Evolutionary conservation across 2,329 filamentous ascomycete species (phyloP).

Genomic region (Shiraia bambusicola): DNA sequence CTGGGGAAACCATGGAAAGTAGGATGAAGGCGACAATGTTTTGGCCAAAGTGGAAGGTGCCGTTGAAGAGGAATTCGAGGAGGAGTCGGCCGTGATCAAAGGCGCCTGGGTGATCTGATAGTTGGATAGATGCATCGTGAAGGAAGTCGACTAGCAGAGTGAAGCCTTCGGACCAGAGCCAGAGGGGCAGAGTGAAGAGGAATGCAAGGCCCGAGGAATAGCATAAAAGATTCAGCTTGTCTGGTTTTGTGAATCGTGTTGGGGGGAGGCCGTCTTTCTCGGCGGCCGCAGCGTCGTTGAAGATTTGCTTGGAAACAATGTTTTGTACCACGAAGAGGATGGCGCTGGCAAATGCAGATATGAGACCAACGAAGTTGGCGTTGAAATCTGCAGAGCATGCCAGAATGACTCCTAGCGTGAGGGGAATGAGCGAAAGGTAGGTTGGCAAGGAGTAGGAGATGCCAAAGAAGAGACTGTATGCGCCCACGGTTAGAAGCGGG

Average conservation of each 20-base stretch:
- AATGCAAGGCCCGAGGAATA: slow-evolving; percentile 97
- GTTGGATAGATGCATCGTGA: slow-evolving; percentile 74
- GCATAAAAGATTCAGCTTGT: slow-evolving; percentile 94
- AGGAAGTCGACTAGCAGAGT: slow-evolving; percentile 75
- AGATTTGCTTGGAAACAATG: slow-evolving; percentile 96
- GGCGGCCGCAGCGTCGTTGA: slow-evolving; percentile 87
- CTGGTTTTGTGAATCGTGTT: slow-evolving; percentile 72
- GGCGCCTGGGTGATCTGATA: slow-evolving; percentile 75
- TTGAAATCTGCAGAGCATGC: slow-evolving; percentile 91
- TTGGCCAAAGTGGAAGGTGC: slow-evolving; percentile 92
- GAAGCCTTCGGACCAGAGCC: slow-evolving; percentile 89
- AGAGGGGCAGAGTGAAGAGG: slow-evolving; percentile 82
- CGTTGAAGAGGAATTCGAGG: slow-evolving; percentile 95
- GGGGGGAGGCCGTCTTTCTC: slow-evolving; percentile 68
- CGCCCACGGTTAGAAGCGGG: slow-evolving; percentile 89
- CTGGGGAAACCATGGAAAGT: slow-evolving; percentile 88
- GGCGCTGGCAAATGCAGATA: slow-evolving; percentile 86
- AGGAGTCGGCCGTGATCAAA: slow-evolving; percentile 62
- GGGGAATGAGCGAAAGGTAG: slow-evolving; percentile 72
- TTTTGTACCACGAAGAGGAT: slow-evolving; percentile 97
- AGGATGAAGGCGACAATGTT: slow-evolving; percentile 94
- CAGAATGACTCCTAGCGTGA: slow-evolving; percentile 92
- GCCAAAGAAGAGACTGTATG: slow-evolving; percentile 85
- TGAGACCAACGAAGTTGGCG: slow-evolving; percentile 84
- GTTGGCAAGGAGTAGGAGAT: slow-evolving; percentile 86